phyloP scores from a whole-genome alignment of 78 protist species.

The Dictyostelium brefeldianum region DNA sequence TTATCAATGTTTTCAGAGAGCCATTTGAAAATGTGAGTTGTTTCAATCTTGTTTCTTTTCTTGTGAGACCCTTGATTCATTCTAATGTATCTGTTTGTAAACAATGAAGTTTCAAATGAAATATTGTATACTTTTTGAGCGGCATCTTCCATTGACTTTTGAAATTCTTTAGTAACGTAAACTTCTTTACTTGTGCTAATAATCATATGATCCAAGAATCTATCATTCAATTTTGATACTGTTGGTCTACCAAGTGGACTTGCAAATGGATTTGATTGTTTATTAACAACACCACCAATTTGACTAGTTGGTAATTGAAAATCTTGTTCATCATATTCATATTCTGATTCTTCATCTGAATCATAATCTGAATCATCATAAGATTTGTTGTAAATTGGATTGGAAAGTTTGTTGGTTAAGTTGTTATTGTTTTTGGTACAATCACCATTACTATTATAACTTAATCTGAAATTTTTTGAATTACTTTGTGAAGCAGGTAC shows the following conservation, averaged over 20 bases:
- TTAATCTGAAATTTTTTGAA: too few species aligned
- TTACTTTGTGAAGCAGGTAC: too few species aligned
- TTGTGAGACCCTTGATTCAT: neutral
- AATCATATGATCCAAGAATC: conserved; percentile 8
- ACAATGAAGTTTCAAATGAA: neutral
- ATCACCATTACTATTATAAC: too few species aligned
- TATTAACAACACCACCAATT: too few species aligned
- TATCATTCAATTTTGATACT: neutral
- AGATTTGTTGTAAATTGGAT: neutral
- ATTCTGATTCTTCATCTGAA: too few species aligned
- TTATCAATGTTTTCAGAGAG: neutral
- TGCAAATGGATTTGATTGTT: too few species aligned
- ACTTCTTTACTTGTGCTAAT: neutral
- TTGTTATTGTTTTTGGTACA: neutral
- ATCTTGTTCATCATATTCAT: too few species aligned
- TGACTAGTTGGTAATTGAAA: too few species aligned
- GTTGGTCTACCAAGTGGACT: too few species aligned
- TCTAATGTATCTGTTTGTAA: neutral
- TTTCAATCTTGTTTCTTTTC: conserved; percentile 3
- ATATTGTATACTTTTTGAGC: neutral
- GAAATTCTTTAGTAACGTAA: neutral
- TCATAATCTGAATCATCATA: too few species aligned
- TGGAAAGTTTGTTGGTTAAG: neutral
- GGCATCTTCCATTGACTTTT: neutral
- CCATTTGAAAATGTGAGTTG: neutral